Conservation (phyloP, 805 yeast species). For the Candida montana region DNA sequence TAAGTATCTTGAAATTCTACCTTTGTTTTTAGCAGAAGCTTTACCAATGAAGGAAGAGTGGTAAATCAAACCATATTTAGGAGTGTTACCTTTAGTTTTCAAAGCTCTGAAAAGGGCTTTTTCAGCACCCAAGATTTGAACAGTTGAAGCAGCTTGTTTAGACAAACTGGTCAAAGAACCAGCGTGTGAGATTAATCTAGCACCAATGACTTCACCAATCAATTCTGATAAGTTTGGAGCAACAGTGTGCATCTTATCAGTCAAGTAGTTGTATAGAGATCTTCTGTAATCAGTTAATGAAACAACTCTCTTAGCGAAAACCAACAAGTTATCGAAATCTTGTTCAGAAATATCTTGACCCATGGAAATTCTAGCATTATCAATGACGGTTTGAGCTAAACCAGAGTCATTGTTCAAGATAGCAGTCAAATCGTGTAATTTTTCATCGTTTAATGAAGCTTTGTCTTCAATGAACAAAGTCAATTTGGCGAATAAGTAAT, state of each 20-base stretch:
- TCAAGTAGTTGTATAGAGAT: slow-evolving; percentile 75
- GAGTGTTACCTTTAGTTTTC: slow-evolving; percentile 97
- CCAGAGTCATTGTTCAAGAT: slow-evolving; percentile 80
- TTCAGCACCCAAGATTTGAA: slow-evolving; percentile 98
- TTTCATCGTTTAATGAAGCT: slow-evolving; percentile 71
- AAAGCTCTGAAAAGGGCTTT: slow-evolving; percentile 98
- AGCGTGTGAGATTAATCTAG: slow-evolving; percentile 95
- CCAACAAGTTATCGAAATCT: slow-evolving; percentile 86
- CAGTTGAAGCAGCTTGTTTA: slow-evolving; percentile 98
- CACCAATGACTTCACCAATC: slow-evolving; percentile 99
- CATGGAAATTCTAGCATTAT: slow-evolving; percentile 96
- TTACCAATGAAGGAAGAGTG: slow-evolving; percentile 97
- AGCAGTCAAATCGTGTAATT: slow-evolving; percentile 87
- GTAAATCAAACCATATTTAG: slow-evolving; percentile 95
- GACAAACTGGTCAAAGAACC: slow-evolving; percentile 96
- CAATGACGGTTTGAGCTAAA: slow-evolving; percentile 83
- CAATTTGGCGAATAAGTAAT: slow-evolving; percentile 92
- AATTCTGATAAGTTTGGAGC: slow-evolving; percentile 96
- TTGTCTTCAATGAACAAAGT: slow-evolving; percentile 84
- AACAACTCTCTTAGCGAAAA: slow-evolving; percentile 92
- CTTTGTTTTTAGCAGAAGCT: slow-evolving; percentile 95
- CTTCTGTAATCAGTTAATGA: slow-evolving; percentile 87
- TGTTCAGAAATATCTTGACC: slow-evolving; percentile 96
- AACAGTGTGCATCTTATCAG: slow-evolving; percentile 95
- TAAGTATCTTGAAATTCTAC: slow-evolving; percentile 96